phyloP scores from a whole-genome alignment of 2,329 filamentous ascomycete genomes.

The Pyrenophora tritici-repentis region DNA sequence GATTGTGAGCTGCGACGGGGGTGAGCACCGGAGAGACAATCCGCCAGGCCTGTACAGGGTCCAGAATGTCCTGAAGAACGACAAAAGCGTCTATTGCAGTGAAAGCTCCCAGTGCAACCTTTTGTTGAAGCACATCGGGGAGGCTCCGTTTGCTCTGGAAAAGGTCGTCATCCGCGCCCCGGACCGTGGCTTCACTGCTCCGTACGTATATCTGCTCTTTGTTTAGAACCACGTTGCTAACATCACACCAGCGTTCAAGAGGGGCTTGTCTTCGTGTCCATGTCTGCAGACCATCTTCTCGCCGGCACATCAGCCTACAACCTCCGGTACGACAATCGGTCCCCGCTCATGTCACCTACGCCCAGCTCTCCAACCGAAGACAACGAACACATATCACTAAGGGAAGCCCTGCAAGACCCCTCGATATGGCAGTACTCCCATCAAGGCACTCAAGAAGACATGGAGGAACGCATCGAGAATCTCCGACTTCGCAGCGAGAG shows the following conservation, averaged over 20 bases:
- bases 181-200: slow-evolving; percentile 77
- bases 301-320: slow-evolving; percentile 75
- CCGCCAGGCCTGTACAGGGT: slow-evolving; percentile 51
- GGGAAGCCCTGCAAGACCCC: slow-evolving; percentile 44
- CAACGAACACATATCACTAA: slow-evolving; percentile 40
- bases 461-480: slow-evolving; percentile 36
- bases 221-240: slow-evolving; percentile 38
- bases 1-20: slow-evolving; percentile 86
- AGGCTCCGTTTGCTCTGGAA: slow-evolving; percentile 79
- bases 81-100: slow-evolving; percentile 86
- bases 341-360: slow-evolving; percentile 32
- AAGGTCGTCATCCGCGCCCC: slow-evolving; percentile 89
- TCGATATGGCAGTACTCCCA: slow-evolving; percentile 40
- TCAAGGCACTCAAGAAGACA: slow-evolving; percentile 29
- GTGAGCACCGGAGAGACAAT: slow-evolving; percentile 65
- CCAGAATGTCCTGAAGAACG: slow-evolving; percentile 82
- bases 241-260: slow-evolving; percentile 71
- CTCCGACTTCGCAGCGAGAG: slow-evolving; percentile 26
- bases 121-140: slow-evolving; percentile 78
- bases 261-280: slow-evolving; percentile 89
- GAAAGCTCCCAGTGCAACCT: slow-evolving; percentile 88
- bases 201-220: slow-evolving; percentile 63
- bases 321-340: slow-evolving; percentile 60
- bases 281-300: slow-evolving; percentile 78
- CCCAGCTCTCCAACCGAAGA: slow-evolving; percentile 29